phyloP scores from a whole-genome alignment of 164 flowering plant genomes.

The Macadamia integrifolia region DNA sequence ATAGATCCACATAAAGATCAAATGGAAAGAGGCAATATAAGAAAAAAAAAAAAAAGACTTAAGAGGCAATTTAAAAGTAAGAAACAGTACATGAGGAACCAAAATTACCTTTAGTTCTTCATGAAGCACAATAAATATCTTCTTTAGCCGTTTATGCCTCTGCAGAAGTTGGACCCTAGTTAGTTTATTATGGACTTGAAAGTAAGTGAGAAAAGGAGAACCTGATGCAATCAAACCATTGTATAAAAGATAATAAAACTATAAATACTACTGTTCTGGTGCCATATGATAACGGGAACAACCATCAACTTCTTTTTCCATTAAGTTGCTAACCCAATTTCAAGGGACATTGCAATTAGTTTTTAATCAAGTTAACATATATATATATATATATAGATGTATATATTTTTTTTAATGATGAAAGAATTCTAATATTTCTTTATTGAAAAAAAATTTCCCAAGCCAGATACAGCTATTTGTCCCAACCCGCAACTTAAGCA shows the following conservation, averaged over 20 bases:
- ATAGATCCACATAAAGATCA: not conserved
- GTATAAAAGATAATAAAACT: not conserved
- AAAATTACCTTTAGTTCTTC: constrained; percentile 65
- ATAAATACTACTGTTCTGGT: not conserved
- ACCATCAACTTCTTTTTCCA: too few relatives aligned
- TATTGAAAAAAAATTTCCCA: too few relatives aligned
- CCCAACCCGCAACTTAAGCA: too few relatives aligned
- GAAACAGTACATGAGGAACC: not conserved
- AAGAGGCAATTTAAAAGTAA: not conserved
- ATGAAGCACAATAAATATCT: constrained; percentile 74
- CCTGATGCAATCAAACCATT: not conserved
- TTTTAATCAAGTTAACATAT: too few relatives aligned
- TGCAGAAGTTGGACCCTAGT: constrained; percentile 30
- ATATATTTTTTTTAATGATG: too few relatives aligned
- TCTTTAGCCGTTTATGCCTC: constrained; percentile 71
- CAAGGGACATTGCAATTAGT: too few relatives aligned
- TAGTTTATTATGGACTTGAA: not conserved
- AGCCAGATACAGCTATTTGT: too few relatives aligned
- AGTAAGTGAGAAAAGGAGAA: not conserved
- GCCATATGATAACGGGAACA: too few relatives aligned
- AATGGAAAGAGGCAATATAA: not conserved
- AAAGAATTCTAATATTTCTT: too few relatives aligned
- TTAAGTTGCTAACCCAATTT: too few relatives aligned
- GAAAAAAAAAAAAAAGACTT: not conserved
- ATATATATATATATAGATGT: too few relatives aligned